Base-by-base conservation (phyloP, 257 asterid species). In the Nicotiana noctiflora region DNA sequence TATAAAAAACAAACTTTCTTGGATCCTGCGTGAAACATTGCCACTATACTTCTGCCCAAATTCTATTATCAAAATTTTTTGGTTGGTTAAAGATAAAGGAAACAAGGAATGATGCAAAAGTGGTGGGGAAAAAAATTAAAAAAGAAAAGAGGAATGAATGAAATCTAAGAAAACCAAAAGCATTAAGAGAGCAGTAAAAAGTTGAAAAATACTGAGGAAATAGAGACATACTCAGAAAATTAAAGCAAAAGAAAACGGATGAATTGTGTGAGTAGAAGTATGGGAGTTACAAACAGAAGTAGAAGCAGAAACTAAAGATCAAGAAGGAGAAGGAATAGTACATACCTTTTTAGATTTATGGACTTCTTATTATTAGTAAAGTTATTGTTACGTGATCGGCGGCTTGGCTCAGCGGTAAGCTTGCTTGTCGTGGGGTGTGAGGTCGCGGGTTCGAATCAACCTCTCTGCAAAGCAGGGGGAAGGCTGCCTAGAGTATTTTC, bases 41-140 rank as follows among this genome's bases (percentile, higher is more conserved):
- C 63, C 80, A 77, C 72, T 81, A 10, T 79, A 80, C 82, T 19
- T 19, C 18, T 37, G 5, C 52, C 32, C 55, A 70, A 70, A 80
- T 60, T 85, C 70, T 74, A 75, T 80, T 81, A 79, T 10, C 18
- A 61, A 32, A 81, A 62, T 72, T 85, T 85, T 79, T 62, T 86
- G 93, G 84, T 82, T 89, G 85, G 81, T 90, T 84, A 87, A 90
- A 84, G 90, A 86, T 86, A 89, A 91, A 85, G 88, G 90, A 79
- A 83, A 87, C 87, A 88, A 88, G 88, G 90, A 90, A 91, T 90
- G 90, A 90, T 93, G 92, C 23, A 89, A 89, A 90, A 91, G 91
- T 82, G 68, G 87, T 79, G 27, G 79, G 84, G 23, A 8, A 17
- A 80, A 80, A 75, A 44, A 82, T 79, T 82, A 49, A 82, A 75